Evolutionary conservation across 2,329 filamentous ascomycete species (phyloP).

Genomic region (Periconia sp.): DNA sequence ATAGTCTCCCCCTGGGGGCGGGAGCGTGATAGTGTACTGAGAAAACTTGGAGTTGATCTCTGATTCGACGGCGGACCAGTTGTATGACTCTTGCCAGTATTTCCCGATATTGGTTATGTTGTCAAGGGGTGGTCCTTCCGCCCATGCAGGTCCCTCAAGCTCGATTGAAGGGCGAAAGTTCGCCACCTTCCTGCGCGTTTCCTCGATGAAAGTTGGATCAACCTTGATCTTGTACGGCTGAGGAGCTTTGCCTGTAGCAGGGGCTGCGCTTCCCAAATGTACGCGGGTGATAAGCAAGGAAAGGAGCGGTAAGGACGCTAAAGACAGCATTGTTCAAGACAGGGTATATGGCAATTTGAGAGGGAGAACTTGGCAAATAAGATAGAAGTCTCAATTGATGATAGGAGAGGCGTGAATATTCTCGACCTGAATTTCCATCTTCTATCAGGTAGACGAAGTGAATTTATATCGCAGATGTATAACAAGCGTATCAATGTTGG

Average conservation of each 20-base stretch:
- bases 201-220: slow-evolving; percentile 4
- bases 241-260: background rate
- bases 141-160: slow-evolving; percentile 4
- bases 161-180: slow-evolving; percentile 2
- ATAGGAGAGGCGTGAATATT: too few species aligned
- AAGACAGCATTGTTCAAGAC: too few species aligned
- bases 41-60: slow-evolving; percentile 12
- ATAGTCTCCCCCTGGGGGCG: slow-evolving; percentile 6
- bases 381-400: too few species aligned
- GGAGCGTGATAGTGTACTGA: slow-evolving; percentile 7
- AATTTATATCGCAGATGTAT: too few species aligned
- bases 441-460: too few species aligned
- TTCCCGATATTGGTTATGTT: slow-evolving; percentile 3
- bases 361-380: too few species aligned
- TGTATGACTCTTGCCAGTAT: slow-evolving; percentile 11
- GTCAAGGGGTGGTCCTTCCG: slow-evolving; percentile 1
- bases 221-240: slow-evolving; percentile 3
- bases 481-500: too few species aligned
- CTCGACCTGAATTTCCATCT: too few species aligned
- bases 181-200: slow-evolving; percentile 1
- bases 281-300: too few species aligned
- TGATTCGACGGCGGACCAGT: slow-evolving; percentile 6
- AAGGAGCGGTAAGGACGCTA: too few species aligned
- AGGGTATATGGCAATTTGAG: too few species aligned
- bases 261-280: too few species aligned